Percentiles rank a stretch among this genome's conserved stretches.
Evolutionary conservation across 495 filamentous ascomycete species (phyloP).

Genomic region (Niebla homalea): DNA sequence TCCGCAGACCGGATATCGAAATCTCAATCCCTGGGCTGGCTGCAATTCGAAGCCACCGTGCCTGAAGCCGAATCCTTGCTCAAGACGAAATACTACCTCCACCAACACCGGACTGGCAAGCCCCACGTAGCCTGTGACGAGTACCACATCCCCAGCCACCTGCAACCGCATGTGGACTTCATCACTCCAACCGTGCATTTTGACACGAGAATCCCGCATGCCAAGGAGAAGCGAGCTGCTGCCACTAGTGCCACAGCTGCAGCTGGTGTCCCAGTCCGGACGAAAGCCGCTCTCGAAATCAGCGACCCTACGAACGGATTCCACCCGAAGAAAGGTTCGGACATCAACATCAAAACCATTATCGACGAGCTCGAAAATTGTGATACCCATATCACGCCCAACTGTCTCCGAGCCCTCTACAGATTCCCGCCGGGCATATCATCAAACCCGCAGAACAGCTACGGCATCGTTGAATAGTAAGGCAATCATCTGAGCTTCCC

Average conservation of each 20-base stretch:
- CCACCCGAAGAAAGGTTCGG: conserved; percentile 21
- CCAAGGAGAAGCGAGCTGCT: not conserved
- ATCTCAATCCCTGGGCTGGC: conserved; percentile 32
- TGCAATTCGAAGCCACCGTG: conserved; percentile 38
- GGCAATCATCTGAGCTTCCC: not conserved
- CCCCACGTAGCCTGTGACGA: conserved; percentile 37
- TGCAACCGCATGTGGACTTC: conserved; percentile 43
- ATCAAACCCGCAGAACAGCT: conserved; percentile 31
- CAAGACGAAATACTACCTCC: conserved; percentile 44
- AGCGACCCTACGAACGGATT: conserved; percentile 12
- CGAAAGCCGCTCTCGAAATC: conserved; percentile 17
- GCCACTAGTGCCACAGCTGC: conserved; percentile 7
- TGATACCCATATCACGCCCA: conserved; percentile 34
- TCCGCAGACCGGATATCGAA: conserved; percentile 30
- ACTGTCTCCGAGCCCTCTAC: conserved; percentile 43
- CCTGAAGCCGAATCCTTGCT: conserved; percentile 44
- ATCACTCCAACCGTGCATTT: conserved; percentile 37
- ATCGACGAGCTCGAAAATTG: conserved; percentile 25
- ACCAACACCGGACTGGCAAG: conserved; percentile 35
- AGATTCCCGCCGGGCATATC: conserved; percentile 29
- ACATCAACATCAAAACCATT: conserved; percentile 15
- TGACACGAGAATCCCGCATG: conserved; percentile 17
- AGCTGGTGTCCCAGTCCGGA: conserved; percentile 16
- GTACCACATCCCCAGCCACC: conserved; percentile 40
- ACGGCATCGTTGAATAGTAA: conserved; percentile 22